Evolutionary conservation across 1,139 yeast genomes (phyloP).

Genomic region (Kurtzmaniella quercitrusa): DNA sequence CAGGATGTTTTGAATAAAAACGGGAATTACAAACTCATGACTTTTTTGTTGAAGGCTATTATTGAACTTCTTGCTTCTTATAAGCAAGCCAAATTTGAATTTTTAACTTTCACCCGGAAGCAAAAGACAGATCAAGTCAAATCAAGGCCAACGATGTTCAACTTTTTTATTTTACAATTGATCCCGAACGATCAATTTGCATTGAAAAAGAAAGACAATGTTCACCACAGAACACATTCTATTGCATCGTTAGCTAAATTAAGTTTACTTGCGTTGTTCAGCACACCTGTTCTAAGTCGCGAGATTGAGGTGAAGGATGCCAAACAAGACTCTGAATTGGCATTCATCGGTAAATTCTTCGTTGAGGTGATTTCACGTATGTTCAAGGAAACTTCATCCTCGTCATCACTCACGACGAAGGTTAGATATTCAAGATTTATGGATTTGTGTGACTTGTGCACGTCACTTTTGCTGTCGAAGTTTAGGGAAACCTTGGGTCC

Average conservation of each 20-base stretch:
- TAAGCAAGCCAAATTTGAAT: conserved; percentile 76
- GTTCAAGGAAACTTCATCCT: conserved; percentile 45
- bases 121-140: conserved; percentile 21
- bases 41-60: conserved; percentile 63
- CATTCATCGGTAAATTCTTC: conserved; percentile 68
- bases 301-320: background rate
- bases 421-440: conserved; percentile 53
- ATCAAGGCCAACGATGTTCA: conserved; percentile 75
- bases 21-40: conserved; percentile 55
- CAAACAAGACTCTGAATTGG: conserved; percentile 60
- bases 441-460: conserved; percentile 54
- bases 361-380: conserved; percentile 67
- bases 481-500: conserved; percentile 42
- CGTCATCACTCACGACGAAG: conserved; percentile 19
- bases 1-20: conserved; percentile 17
- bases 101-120: conserved; percentile 71
- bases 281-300: conserved; percentile 43
- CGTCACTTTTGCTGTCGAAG: conserved; percentile 39
- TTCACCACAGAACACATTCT: conserved; percentile 22
- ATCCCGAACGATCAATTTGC: conserved; percentile 52
- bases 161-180: conserved; percentile 72
- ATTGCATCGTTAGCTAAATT: conserved; percentile 50
- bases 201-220: conserved; percentile 7
- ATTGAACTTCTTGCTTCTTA: conserved; percentile 77
- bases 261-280: conserved; percentile 56